Percentiles rank a stretch among this genome's conserved stretches.
These are phyloP conservation scores for Nicotiana rustica DNA, from an alignment of 305 asterid genomes.

Conservation along the genomic window DNA sequence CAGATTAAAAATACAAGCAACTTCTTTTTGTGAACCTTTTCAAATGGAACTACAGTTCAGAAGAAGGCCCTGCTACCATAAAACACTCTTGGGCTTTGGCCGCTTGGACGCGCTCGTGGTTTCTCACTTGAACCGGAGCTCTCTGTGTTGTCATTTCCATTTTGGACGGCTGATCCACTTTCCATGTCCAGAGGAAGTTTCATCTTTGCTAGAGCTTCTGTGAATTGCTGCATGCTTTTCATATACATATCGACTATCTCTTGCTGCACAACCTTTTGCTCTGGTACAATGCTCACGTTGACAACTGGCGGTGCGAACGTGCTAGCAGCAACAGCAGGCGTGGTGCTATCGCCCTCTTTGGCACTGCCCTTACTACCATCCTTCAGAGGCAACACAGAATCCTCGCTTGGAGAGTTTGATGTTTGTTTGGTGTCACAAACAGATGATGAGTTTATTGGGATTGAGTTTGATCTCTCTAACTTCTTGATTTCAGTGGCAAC, in stretches of 20 bases:
- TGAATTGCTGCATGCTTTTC: conserved; percentile 90
- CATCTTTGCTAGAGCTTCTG: conserved; percentile 83
- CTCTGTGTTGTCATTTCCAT: conserved; percentile 31
- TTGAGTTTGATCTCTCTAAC: conserved; percentile 40
- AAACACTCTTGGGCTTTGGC: conserved; percentile 40
- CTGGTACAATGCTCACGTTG: conserved; percentile 50
- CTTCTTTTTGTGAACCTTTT: conserved; percentile 18
- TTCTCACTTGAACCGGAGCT: conserved; percentile 25
- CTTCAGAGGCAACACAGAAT: conserved; percentile 42
- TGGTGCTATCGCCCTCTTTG: conserved; percentile 22
- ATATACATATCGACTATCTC: conserved; percentile 80
- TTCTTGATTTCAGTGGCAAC: conserved; percentile 48
- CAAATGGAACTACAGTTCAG: conserved; percentile 16
- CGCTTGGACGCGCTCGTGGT: conserved; percentile 24
- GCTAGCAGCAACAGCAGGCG: background rate
- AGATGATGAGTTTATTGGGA: conserved; percentile 45
- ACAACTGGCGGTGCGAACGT: conserved; percentile 34
- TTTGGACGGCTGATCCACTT: conserved; percentile 19
- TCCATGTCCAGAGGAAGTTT: conserved; percentile 78
- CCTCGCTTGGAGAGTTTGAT: conserved; percentile 39
- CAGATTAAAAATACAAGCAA: background rate
- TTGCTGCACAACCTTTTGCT: conserved; percentile 69
- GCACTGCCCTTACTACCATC: conserved; percentile 28
- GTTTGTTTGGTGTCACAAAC: conserved; percentile 38
- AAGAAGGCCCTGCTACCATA: conserved; percentile 45